Conservation (phyloP, 2,329 filamentous ascomycete species). For the Ophidiomyces ophidiicola region DNA sequence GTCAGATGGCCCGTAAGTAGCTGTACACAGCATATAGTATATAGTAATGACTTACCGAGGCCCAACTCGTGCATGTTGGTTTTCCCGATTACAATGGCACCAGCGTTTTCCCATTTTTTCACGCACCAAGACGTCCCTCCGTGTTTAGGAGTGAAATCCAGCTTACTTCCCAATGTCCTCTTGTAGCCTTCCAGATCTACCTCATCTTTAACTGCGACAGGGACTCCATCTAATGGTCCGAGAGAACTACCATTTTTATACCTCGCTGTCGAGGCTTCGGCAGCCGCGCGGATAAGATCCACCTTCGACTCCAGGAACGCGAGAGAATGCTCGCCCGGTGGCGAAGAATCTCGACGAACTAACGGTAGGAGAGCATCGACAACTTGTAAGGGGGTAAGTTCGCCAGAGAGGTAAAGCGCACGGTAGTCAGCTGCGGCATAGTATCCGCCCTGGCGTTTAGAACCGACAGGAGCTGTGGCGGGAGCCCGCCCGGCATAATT, state of each 20-base stretch:
- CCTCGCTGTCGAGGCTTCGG: constrained; percentile 58
- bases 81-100: constrained; percentile 64
- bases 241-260: constrained; percentile 55
- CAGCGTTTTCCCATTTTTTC: constrained; percentile 57
- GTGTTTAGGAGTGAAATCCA: constrained; percentile 42
- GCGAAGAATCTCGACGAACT: constrained; percentile 47
- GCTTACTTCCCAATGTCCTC: constrained; percentile 51
- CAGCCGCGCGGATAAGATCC: constrained; percentile 53
- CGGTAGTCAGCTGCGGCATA: constrained; percentile 67
- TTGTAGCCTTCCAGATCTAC: constrained; percentile 58
- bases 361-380: constrained; percentile 58
- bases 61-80: constrained; percentile 72
- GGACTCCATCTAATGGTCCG: constrained; percentile 66
- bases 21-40: neutral
- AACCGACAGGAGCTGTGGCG: constrained; percentile 20
- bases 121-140: constrained; percentile 58
- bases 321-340: constrained; percentile 50
- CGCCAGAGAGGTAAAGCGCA: constrained; percentile 56
- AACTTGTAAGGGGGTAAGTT: constrained; percentile 59
- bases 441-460: constrained; percentile 39
- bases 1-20: neutral
- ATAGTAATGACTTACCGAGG: constrained; percentile 38
- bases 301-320: constrained; percentile 60
- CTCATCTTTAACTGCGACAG: constrained; percentile 75
- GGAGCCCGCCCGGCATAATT: constrained; percentile 15